phyloP scores from a whole-genome alignment of 208 protist species.

The Trypanosoma rangeli region DNA sequence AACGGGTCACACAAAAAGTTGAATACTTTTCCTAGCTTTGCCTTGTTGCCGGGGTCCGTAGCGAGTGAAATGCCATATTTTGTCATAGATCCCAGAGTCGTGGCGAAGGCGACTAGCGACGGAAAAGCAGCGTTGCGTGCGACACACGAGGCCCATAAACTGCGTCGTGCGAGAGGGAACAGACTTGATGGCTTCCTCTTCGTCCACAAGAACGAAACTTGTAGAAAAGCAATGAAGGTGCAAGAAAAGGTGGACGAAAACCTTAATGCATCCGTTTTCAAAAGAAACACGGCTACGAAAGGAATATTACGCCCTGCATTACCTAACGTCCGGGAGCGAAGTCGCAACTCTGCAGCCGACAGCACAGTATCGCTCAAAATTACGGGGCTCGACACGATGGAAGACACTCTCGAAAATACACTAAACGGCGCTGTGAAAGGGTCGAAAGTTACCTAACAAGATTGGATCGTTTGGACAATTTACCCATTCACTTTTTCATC shows the following conservation, averaged over 20 bases:
- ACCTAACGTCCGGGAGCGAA: not conserved
- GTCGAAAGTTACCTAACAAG: not conserved
- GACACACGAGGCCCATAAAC: not conserved
- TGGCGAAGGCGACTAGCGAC: not conserved
- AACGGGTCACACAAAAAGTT: not conserved
- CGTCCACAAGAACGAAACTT: not conserved
- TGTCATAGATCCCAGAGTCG: not conserved
- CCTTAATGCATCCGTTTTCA: not conserved
- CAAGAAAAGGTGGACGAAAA: not conserved
- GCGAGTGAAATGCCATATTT: slow-evolving; percentile 10
- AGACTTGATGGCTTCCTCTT: not conserved
- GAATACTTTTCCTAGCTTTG: not conserved
- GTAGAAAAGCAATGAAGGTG: not conserved
- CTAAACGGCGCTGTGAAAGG: not conserved
- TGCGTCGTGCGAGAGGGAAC: not conserved
- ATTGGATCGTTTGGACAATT: not conserved
- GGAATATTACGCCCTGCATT: not conserved
- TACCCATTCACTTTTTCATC: not conserved
- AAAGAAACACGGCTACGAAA: not conserved
- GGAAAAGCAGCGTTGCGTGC: not conserved
- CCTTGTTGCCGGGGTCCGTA: slow-evolving; percentile 13
- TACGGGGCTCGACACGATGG: not conserved
- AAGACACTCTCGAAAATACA: not conserved
- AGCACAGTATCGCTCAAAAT: not conserved
- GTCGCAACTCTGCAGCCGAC: not conserved